A percentile compares a stretch with the other conserved stretches of the same genome.
These are phyloP conservation scores for Penicillium canescens DNA, from an alignment of 495 filamentous ascomycete genomes.

Conservation along the genomic window DNA sequence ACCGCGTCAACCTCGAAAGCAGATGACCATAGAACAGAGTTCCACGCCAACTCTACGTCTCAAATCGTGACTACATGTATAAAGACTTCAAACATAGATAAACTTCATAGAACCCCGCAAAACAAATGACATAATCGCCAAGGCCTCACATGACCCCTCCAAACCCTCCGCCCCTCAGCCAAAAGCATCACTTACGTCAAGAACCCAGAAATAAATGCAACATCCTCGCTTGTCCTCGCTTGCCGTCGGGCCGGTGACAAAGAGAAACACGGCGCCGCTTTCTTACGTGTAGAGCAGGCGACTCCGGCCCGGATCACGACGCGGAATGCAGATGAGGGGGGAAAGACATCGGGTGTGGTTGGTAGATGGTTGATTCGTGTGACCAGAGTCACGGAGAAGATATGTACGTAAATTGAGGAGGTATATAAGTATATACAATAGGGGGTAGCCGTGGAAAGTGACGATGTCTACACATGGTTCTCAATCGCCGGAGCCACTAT, in stretches of 20 bases:
- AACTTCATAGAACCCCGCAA: background rate
- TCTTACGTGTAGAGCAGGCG: constrained; percentile 10
- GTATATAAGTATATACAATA: too few species aligned
- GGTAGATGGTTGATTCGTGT: constrained; percentile 1
- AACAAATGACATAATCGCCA: constrained; percentile 10
- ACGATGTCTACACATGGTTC: background rate
- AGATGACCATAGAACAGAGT: too few species aligned
- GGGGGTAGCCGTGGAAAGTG: too few species aligned
- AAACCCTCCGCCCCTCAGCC: constrained; percentile 6
- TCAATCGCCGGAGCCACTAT: background rate
- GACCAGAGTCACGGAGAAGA: background rate
- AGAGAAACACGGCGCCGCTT: constrained; percentile 19
- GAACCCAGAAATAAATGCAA: constrained; percentile 3
- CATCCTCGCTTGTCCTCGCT: constrained; percentile 29
- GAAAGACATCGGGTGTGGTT: constrained; percentile 2
- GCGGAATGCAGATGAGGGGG: constrained; percentile 4
- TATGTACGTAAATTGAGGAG: too few species aligned
- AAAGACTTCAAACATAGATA: too few species aligned
- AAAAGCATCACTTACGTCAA: constrained; percentile 5
- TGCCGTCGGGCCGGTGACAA: constrained; percentile 29
- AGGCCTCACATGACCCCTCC: constrained; percentile 9
- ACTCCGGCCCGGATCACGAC: constrained; percentile 24
- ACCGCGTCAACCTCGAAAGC: too few species aligned
- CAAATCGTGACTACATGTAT: too few species aligned
- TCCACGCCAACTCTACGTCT: too few species aligned